Percentiles rank a stretch among this genome's conserved stretches.
These are phyloP conservation scores for Tuber umbilicatum DNA, from an alignment of 495 filamentous ascomycete species.

Conservation along the genomic window DNA sequence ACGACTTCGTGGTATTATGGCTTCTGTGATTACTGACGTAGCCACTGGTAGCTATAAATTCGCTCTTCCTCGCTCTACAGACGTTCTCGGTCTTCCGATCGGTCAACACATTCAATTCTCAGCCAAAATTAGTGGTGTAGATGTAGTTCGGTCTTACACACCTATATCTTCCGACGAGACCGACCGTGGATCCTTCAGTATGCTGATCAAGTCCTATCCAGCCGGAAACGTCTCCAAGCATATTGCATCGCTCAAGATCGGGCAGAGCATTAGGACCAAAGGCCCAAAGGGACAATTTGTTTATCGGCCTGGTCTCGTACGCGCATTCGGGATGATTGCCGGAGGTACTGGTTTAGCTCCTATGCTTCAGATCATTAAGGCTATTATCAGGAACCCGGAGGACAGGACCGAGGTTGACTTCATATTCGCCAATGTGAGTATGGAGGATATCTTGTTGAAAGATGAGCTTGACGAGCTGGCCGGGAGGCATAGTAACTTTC, in stretches of 20 bases:
- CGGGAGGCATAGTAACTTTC: slow-evolving; percentile 68
- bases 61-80: slow-evolving; percentile 61
- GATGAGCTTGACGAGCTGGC: slow-evolving; percentile 77
- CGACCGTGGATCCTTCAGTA: slow-evolving; percentile 70
- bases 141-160: slow-evolving; percentile 90
- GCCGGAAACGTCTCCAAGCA: slow-evolving; percentile 91
- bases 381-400: slow-evolving; percentile 70
- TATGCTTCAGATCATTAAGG: slow-evolving; percentile 89
- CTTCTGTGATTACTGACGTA: slow-evolving; percentile 3
- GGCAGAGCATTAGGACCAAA: slow-evolving; percentile 75
- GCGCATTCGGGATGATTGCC: slow-evolving; percentile 92
- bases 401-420: slow-evolving; percentile 84
- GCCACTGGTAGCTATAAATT: slow-evolving; percentile 67
- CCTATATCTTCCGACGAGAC: slow-evolving; percentile 73
- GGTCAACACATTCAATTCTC: slow-evolving; percentile 96
- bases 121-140: slow-evolving; percentile 73
- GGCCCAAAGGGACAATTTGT: slow-evolving; percentile 96
- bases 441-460: slow-evolving; percentile 82
- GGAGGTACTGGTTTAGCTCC: slow-evolving; percentile 96
- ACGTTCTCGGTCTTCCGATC: slow-evolving; percentile 90
- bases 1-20: slow-evolving; percentile 5
- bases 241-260: slow-evolving; percentile 70
- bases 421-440: slow-evolving; percentile 91
- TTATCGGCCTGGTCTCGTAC: slow-evolving; percentile 87
- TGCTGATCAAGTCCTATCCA: slow-evolving; percentile 93